Conservation (phyloP, 2,329 filamentous ascomycete genomes). For the Colletotrichum filicis region DNA sequence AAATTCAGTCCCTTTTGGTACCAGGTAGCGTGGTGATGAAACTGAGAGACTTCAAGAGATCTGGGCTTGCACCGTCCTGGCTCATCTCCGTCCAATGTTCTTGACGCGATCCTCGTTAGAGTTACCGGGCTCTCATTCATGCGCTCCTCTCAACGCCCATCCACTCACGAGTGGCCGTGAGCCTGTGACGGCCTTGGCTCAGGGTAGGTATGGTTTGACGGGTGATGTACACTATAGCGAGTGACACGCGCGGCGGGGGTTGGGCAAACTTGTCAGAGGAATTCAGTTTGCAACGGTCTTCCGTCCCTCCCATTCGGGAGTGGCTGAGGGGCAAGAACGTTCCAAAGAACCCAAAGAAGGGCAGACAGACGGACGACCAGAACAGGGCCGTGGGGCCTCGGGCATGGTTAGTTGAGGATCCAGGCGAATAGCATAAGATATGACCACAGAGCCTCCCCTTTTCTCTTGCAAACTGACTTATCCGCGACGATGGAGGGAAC, state of each 20-base stretch:
- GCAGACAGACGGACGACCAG: not conserved
- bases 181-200: not conserved
- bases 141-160: constrained; percentile 4
- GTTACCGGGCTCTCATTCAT: constrained; percentile 23
- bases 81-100: constrained; percentile 19
- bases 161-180: not conserved
- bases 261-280: not conserved
- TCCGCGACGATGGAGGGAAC: constrained; percentile 21
- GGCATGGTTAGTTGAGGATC: constrained; percentile 4
- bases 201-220: not conserved
- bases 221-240: constrained; percentile 16
- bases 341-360: constrained; percentile 27
- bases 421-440: constrained; percentile 28
- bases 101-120: constrained; percentile 30
- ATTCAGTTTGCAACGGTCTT: not conserved
- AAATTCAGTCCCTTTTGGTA: not conserved
- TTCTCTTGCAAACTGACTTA: constrained; percentile 30
- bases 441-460: constrained; percentile 15
- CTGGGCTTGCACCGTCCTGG: constrained; percentile 4
- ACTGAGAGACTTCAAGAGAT: constrained; percentile 2
- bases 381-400: not conserved
- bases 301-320: not conserved
- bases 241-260: not conserved
- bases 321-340: constrained; percentile 24
- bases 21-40: not conserved